Evolutionary conservation across 176 grass and related monocot species (phyloP).

Genomic region (Cenchrus fungigraminus): DNA sequence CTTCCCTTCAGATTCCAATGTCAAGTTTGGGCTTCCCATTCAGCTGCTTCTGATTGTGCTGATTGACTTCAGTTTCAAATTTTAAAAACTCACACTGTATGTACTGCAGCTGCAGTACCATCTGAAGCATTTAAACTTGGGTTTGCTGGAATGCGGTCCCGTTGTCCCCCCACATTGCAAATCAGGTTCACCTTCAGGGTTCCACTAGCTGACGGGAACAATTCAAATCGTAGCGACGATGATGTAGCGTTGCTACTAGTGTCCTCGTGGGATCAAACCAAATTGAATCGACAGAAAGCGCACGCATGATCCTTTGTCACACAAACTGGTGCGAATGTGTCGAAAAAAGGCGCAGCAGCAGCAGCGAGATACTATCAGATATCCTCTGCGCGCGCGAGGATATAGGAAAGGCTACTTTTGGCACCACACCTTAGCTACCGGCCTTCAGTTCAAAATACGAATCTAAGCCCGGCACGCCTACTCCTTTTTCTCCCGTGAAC

Average conservation of each 20-base stretch:
- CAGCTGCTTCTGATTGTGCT: not conserved
- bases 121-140: not conserved
- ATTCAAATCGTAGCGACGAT: conserved; percentile 13
- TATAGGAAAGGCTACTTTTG: conserved; percentile 6
- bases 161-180: not conserved
- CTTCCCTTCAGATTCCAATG: not conserved
- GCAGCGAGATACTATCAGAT: not conserved
- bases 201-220: not conserved
- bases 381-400: not conserved
- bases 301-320: not conserved
- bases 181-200: not conserved
- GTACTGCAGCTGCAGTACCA: not conserved
- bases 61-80: conserved; percentile 32
- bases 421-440: not conserved
- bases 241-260: not conserved
- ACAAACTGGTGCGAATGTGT: not conserved
- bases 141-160: not conserved
- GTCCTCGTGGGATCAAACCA: not conserved
- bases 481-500: not conserved
- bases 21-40: conserved; percentile 6
- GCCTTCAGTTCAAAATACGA: conserved; percentile 23
- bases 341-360: not conserved
- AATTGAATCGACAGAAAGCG: conserved; percentile 16
- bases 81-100: not conserved
- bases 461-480: not conserved